Percentiles rank a stretch among this genome's conserved stretches.
Evolutionary conservation across 805 yeast species (phyloP).

Genomic region (Yamadazyma paraphyllophila): DNA sequence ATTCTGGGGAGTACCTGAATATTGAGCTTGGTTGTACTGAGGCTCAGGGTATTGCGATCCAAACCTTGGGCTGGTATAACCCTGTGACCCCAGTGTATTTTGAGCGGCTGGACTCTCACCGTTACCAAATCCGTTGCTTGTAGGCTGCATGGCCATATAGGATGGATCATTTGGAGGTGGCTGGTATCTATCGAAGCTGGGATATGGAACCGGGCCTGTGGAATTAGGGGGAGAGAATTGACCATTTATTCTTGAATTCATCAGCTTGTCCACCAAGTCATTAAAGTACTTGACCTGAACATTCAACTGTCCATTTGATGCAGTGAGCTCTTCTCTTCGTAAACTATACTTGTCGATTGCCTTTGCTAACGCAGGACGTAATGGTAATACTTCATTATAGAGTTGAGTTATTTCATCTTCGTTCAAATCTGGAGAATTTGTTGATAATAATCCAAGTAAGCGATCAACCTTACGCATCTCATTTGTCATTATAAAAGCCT

Average conservation of each 20-base stretch:
- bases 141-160: slow-evolving; percentile 20
- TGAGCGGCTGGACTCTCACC: neutral
- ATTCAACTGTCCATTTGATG: slow-evolving; percentile 66
- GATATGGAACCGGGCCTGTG: slow-evolving; percentile 13
- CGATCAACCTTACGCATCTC: slow-evolving; percentile 61
- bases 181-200: slow-evolving; percentile 8
- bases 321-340: slow-evolving; percentile 73
- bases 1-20: neutral
- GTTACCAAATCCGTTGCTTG: slow-evolving; percentile 43
- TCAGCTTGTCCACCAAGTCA: slow-evolving; percentile 55
- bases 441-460: slow-evolving; percentile 50
- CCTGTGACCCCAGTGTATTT: neutral
- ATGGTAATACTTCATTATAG: slow-evolving; percentile 68
- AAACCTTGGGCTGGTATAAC: neutral
- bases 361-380: slow-evolving; percentile 72
- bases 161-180: neutral
- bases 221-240: slow-evolving; percentile 1
- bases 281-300: slow-evolving; percentile 70
- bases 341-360: slow-evolving; percentile 75
- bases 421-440: slow-evolving; percentile 34
- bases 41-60: neutral
- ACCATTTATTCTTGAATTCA: slow-evolving; percentile 19
- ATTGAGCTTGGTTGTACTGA: neutral
- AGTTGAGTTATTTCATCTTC: slow-evolving; percentile 69
- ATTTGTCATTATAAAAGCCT: slow-evolving; percentile 51